Conservation (phyloP, 352 stramenopile genomes). For the Pythium coloratum region DNA sequence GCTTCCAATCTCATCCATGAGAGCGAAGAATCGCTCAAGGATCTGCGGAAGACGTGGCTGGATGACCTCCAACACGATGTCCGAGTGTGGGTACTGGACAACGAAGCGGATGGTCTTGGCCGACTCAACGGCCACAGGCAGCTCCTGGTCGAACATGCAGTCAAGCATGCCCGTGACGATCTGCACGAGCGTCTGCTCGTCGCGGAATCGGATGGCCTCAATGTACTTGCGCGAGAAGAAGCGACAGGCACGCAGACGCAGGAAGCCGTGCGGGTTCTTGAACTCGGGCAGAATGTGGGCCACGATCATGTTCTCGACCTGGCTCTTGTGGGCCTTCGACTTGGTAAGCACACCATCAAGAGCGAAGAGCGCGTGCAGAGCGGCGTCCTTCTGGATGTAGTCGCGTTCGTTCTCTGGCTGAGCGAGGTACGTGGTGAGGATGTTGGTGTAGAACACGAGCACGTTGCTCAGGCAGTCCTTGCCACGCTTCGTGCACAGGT, state of each 20-base stretch:
- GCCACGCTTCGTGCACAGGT: constrained; percentile 94
- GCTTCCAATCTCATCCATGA: constrained; percentile 99
- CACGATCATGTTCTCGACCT: constrained; percentile 94
- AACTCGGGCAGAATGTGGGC: constrained; percentile 97
- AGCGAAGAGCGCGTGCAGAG: constrained; percentile 92
- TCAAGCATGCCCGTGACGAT: constrained; percentile 85
- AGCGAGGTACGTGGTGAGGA: constrained; percentile 89
- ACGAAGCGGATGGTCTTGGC: constrained; percentile 89
- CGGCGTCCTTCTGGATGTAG: constrained; percentile 96
- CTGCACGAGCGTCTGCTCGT: constrained; percentile 84
- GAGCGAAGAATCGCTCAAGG: constrained; percentile 97
- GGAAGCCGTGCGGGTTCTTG: constrained; percentile 93
- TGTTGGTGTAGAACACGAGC: constrained; percentile 91
- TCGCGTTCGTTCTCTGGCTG: constrained; percentile 78
- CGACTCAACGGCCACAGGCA: constrained; percentile 97
- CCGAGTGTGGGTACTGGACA: constrained; percentile 85
- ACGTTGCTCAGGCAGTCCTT: constrained; percentile 94
- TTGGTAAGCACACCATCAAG: constrained; percentile 91
- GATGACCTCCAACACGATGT: constrained; percentile 83
- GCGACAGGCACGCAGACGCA: constrained; percentile 94
- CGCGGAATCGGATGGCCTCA: constrained; percentile 88
- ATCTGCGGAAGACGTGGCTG: constrained; percentile 94
- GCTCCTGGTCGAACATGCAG: constrained; percentile 91
- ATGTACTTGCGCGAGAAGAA: constrained; percentile 96
- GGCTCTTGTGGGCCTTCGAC: constrained; percentile 92